Conservation (phyloP, 2,329 filamentous ascomycete species). For the Trichoderma simmonsii region DNA sequence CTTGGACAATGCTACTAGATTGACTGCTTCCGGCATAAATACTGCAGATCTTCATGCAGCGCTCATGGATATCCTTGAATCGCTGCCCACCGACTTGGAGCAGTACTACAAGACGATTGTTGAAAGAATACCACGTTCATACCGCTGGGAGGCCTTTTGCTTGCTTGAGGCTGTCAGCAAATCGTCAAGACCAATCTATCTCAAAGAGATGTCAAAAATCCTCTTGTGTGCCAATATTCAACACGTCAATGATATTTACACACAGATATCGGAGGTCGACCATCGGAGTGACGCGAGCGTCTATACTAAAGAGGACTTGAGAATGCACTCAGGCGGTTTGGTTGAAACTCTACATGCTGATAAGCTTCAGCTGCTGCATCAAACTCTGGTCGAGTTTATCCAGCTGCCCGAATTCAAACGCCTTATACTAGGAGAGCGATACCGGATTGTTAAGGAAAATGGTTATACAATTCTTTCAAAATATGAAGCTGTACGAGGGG, state of each 20-base stretch:
- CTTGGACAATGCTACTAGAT: neutral
- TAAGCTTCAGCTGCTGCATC: neutral
- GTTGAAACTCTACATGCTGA: neutral
- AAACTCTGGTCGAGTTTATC: neutral
- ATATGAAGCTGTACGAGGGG: neutral
- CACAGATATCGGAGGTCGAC: fast-evolving
- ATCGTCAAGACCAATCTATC: neutral
- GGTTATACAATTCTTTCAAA: neutral
- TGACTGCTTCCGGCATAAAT: fast-evolving
- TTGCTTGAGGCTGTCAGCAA: neutral
- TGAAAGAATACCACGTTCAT: neutral
- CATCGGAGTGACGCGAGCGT: neutral
- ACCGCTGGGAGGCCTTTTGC: neutral
- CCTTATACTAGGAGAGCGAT: neutral
- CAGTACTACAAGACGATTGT: neutral
- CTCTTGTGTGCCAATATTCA: neutral
- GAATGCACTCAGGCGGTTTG: neutral
- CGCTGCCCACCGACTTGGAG: neutral
- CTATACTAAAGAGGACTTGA: neutral
- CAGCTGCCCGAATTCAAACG: neutral
- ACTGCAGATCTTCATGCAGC: neutral
- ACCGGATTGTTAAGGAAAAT: neutral
- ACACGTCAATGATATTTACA: neutral
- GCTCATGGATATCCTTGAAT: neutral
- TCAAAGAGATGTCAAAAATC: neutral